Base-by-base conservation (phyloP, 805 yeast species). In the Teunomyces pallodes region DNA sequence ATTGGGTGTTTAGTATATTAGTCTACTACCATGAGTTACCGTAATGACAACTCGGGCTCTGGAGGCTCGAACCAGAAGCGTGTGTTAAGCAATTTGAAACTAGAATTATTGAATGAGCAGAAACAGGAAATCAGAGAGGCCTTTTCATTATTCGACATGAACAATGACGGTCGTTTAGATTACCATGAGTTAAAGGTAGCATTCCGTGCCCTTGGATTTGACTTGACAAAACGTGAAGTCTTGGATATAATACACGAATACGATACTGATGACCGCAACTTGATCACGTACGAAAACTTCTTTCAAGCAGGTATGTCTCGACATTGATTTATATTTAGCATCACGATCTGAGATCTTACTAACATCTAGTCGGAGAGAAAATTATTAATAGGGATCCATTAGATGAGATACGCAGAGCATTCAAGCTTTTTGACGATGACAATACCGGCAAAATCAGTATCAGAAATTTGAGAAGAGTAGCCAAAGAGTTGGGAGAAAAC, bases 161-260 rank as follows among this genome's bases (percentile, higher is more conserved):
- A 94, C 67, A 83, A 82, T 50, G 98, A 94, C 64, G 96, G 97
- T 3, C 79, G 76, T 54, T 75, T 94, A 45, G 97, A 94, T 59
- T 92, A 87, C 65, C 98, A 94, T 60, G 98, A 92, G 59, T 74
- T 90, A 54, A 91, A 90, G 67, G 96, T 90, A 14, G 97, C 99
- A 0, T 82, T 94, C 72, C 73, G 96, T 46, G 99, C 99, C 0
- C 74, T 94, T 36, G 98, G 97, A 26, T 92, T 94, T 61, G 96
- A 89, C 44, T 77, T 87, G 57, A 70, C 86, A 27, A 83, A 90
- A 58, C 78, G 83, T 52, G 90, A 87, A 48, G 87, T 92, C 3
- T 74, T 86, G 52, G 83, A 83, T 43, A 78, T 90, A 17, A 84
- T 94, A 42, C 86, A 83, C 46, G 91, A 86, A 60, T 91, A 87